Base-by-base conservation (phyloP, 1,284 basidiomycete species). In the Austropuccinia psidii region DNA sequence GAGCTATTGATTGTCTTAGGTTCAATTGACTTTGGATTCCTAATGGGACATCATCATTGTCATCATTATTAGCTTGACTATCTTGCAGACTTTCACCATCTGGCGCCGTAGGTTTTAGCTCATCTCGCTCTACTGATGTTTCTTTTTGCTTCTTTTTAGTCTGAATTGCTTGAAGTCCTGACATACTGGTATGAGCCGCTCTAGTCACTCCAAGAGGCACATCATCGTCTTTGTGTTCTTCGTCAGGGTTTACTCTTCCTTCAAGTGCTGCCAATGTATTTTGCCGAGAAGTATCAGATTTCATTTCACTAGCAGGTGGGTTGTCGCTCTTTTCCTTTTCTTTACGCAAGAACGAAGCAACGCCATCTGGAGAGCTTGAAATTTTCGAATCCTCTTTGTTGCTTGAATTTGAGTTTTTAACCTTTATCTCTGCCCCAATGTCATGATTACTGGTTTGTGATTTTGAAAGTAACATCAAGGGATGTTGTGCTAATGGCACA, bases 171-270 rank as follows among this genome's bases (percentile, higher is more conserved):
- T 58, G 57, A 3, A 73, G 27, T 11, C 58, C 41, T 8, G 58
- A 37, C 15, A 39, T 33, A 19, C 31, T 37, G 15, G 57, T 49
- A 49, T 64, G 69, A 7, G 69, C 69, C 19, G 69, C 69, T 39
- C 69, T 31, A 31, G 69, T 55, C 31, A 73, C 57, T n/a, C 69
- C 69, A 35, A 73, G 57, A 17, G 69, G 69, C 21, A 73, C 69
- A 39, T 73, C 69, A 24, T 73, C 69, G 39, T 73, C 69, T n/a
- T 43, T 58, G 39, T 73, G 57, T 5, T 47, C 45, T 29, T 73
- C 69, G n/a, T n/a, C n/a, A 39, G 35, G 8, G 41, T 73, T 61
- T 17, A 31, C 47, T 27, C 69, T 47, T 29, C 69, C 69, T 39
- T 73, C 69, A 27, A 73, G 45, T 15, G 69, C 69, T 7, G 69